Conservation (phyloP, 352 stramenopile genomes). For the Globisporangium cederbergense region DNA sequence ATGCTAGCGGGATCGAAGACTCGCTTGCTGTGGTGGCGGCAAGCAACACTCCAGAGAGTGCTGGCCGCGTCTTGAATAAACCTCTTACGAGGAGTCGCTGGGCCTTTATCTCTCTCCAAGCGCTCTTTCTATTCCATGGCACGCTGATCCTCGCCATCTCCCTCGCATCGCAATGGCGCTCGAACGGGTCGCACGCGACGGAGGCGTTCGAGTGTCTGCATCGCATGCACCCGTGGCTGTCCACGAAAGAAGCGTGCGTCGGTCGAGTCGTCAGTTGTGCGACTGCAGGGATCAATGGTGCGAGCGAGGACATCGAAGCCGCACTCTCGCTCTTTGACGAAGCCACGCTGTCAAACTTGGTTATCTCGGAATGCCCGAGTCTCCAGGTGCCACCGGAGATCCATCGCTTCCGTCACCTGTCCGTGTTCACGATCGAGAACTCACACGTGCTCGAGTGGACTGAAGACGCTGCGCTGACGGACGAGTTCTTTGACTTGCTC, state of each 20-base stretch:
- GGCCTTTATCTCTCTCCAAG: not conserved
- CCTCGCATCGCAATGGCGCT: not conserved
- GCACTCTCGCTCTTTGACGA: constrained; percentile 4
- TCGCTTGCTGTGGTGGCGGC: not conserved
- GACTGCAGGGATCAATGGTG: not conserved
- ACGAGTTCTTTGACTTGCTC: not conserved
- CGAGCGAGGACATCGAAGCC: not conserved
- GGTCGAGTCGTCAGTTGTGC: constrained; percentile 7
- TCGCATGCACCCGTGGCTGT: constrained; percentile 10
- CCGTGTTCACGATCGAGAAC: constrained; percentile 1
- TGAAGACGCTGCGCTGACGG: not conserved
- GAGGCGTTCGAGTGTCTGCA: constrained; percentile 2
- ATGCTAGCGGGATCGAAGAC: not conserved
- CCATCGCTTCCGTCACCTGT: constrained; percentile 8
- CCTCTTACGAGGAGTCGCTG: not conserved
- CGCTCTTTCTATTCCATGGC: constrained; percentile 5
- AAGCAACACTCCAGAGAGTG: not conserved
- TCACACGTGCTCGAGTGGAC: constrained; percentile 8
- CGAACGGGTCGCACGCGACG: not conserved
- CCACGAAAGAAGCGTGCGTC: constrained; percentile 8
- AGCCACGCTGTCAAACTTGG: constrained; percentile 1
- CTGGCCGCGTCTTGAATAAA: not conserved
- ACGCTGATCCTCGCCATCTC: constrained; percentile 6
- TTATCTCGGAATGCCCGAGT: not conserved
- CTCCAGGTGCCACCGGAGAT: constrained; percentile 9